Evolutionary conservation across 306 rosid species (phyloP), one percentile per base, ranked within the genome.

Genomic region (Mimosa pudica): DNA sequence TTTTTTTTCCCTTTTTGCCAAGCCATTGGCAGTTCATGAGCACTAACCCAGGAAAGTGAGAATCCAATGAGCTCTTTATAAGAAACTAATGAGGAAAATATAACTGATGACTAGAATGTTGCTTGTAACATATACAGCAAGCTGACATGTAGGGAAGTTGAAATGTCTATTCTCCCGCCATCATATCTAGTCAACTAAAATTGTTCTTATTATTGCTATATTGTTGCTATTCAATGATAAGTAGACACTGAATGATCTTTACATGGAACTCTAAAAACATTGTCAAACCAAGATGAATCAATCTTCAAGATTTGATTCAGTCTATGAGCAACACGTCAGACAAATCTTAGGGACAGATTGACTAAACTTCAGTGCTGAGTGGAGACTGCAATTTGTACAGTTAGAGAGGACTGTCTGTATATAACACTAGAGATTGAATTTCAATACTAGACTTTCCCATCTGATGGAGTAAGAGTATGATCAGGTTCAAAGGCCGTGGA

Each of bases 381-480:
- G n/a, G 64, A 42, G 84, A 78, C 77, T 48, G 81, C 75, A 64
- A 68, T 70, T 79, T 67, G 67, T 47, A 80, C 76, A 47, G 76
- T 70, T 65, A 80, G 79, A 52, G 51, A 54, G 71, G 51, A 32
- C 33, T 62, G 17, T 2, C 33, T 62, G 17, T 2, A 67, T 67
- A 67, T 67, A 45, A 17, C 47, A 41, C 57, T 16, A 62, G 16
- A 68, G 32, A 58, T 62, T 48, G 44, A 68, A 69, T 35, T 68
- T 35, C 54, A 14, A 49, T 52, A 44, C 83, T 87, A 91, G 76
- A 89, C 92, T 81, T 85, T 94, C n/a, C 93, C 94, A 51, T 87
- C 90, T 10, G 89, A 86, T 3, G 87, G 75, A 49, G 85, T 86
- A 55, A 61, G 78, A 73, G 74, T 74, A 73, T 77, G n/a, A 10